Evolutionary conservation across 306 rosid genomes (phyloP).

Genomic region (Ormosia emarginata): DNA sequence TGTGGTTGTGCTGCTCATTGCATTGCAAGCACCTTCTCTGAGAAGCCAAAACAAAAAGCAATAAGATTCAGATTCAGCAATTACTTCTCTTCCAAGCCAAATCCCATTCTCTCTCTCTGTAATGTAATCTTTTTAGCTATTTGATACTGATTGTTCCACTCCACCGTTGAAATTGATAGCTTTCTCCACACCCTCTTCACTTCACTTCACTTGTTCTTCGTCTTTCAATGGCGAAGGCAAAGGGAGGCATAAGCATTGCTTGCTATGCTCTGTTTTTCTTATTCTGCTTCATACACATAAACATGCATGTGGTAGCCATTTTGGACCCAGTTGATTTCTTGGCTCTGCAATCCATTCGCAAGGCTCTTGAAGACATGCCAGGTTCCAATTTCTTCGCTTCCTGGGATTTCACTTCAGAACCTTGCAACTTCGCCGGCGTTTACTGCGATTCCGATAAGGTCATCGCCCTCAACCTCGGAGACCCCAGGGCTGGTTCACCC

Average conservation of each 20-base stretch:
- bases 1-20: background rate
- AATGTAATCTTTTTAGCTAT: background rate
- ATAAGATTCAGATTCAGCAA: constrained; percentile 20
- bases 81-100: constrained; percentile 72
- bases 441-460: constrained; percentile 79
- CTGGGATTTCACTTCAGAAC: constrained; percentile 98
- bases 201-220: background rate
- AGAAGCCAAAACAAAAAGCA: constrained; percentile 54
- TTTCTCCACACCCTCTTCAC: constrained; percentile 4
- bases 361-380: constrained; percentile 69
- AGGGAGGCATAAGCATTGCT: background rate
- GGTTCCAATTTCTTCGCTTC: constrained; percentile 79
- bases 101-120: background rate
- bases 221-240: constrained; percentile 44
- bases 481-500: constrained; percentile 80
- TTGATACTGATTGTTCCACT: constrained; percentile 4
- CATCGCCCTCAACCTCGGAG: constrained; percentile 88
- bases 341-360: constrained; percentile 80
- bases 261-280: constrained; percentile 11
- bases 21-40: constrained; percentile 41
- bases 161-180: constrained; percentile 40
- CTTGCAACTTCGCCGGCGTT: constrained; percentile 89
- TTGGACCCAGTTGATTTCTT: constrained; percentile 86
- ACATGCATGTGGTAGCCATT: constrained; percentile 42
- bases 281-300: constrained; percentile 37